Base-by-base conservation (phyloP, 2,329 filamentous ascomycete species). In the Fusarium kyushuense region DNA sequence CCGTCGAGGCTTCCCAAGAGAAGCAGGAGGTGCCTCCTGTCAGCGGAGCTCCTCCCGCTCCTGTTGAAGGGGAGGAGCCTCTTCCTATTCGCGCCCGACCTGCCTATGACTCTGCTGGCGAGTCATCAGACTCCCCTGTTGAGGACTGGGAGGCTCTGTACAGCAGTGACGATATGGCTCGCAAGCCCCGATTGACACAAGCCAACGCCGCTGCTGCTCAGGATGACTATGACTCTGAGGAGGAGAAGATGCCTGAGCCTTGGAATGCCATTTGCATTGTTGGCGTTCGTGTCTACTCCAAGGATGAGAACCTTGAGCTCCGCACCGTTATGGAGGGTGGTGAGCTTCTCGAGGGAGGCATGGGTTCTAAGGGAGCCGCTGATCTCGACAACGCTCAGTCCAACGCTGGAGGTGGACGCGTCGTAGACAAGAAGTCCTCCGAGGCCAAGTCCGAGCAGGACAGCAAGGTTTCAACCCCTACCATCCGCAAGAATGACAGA, bases 201-300 rank as follows among this genome's bases (percentile, higher is more conserved):
- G 77, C 80, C 11, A 72, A 79, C 2, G 75, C 78, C 1, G 70
- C 79, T 0, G 67, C 75, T 2, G 70, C 73, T 5, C 73, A 74
- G 6, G 79, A 81, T 9, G 77, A 81, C 4, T 84, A 86, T 36
- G 83, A 86, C 21, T 84, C 83, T 0, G 85, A 87, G n/a, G 86
- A 88, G 58, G 86, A 89, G 70, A 85, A 84, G 62, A 79, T 82
- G 70, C 76, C 83, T 1, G 83, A 86, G 25, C 84, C 86, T 2
- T 90, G 88, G 88, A 89, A 90, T 72, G 87, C 88, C 6, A 83
- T 90, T 45, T 86, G 83, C 53, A 84, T 89, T 19, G 83, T 90
- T 0, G 87, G 88, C 0, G 78, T 90, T 52, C 83, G 87, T 6
- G 84, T 90, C 8, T 90, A 89, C 75, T 85, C 84, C 72, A 87